Evolutionary conservation across 2,329 filamentous ascomycete species (phyloP), one percentile per base, ranked within the genome.

Genomic region (Fusarium decemcellulare): DNA sequence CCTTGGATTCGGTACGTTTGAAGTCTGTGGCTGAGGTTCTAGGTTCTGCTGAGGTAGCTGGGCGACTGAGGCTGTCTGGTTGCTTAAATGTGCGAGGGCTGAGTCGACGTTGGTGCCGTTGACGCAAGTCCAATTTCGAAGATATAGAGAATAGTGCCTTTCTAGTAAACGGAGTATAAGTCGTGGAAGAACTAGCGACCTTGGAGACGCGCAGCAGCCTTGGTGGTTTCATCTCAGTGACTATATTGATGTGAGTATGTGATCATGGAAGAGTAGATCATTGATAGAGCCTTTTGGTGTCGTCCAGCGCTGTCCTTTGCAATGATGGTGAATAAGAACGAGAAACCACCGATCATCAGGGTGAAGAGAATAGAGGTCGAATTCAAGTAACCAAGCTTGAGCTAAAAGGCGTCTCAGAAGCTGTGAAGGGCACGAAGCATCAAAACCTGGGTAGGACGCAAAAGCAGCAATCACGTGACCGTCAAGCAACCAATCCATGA

Each of bases 391-490:
- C 10, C 7, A 15, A 39, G 11, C 34, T 57, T 6, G 11, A 16
- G 27, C 11, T 15, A n/a, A 16, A 11, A 12, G 23, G 18, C 37
- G 11, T 11, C 7, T 15, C 12, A 15, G 43, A 12, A 11, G 7
- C 16, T 14, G 46, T 15, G 27, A 18, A 58, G 34, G 7, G 8
- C 43, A 32, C 16, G 50, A 52, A 52, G 43, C 27, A 60, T 63
- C 48, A 42, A 34, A 8, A 32, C 32, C 46, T 9, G n/a, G 23
- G 23, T 23, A 55, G 16, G 32, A 42, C 23, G 39, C 4, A 43
- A 29, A 23, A 27, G 16, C 23, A 44, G 16, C 3, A 30, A 51
- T 68, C 66, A 68, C 65, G 66, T 68, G 66, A 51, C 9, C 18
- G 29, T 39, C 18, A 18, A 27, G 36, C 50, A 30, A 23, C 48